Conservation (phyloP, 2,329 filamentous ascomycete species). For the Trichophyton benhamiae region DNA sequence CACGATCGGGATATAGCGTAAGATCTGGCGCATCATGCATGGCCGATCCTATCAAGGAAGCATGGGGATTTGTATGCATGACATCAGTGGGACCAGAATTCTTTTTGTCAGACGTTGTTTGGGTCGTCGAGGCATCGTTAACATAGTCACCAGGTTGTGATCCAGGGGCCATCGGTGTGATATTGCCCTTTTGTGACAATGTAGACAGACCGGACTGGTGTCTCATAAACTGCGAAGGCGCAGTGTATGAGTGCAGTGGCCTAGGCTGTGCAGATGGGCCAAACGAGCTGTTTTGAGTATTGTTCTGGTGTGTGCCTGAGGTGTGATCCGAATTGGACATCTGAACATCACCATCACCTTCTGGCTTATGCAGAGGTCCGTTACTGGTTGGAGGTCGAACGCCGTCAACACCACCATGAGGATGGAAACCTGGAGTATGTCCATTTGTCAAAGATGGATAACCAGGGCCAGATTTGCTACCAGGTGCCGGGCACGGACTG, state of each 20-base stretch:
- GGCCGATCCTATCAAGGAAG: slow-evolving; percentile 27
- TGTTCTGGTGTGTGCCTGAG: slow-evolving; percentile 34
- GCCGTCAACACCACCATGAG: slow-evolving; percentile 18
- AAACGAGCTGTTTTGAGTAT: slow-evolving; percentile 37
- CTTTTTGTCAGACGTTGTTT: slow-evolving; percentile 67
- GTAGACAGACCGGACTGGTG: slow-evolving; percentile 36
- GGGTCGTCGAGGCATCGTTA: slow-evolving; percentile 85
- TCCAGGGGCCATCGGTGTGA: slow-evolving; percentile 47
- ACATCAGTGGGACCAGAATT: slow-evolving; percentile 63
- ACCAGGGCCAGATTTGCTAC: slow-evolving; percentile 44
- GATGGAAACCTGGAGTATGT: slow-evolving; percentile 34
- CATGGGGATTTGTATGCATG: slow-evolving; percentile 56
- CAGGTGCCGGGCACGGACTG: slow-evolving; percentile 37
- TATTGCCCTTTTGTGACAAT: slow-evolving; percentile 39
- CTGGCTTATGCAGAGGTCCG: slow-evolving; percentile 28
- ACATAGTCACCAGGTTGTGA: slow-evolving; percentile 51
- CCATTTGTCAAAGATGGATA: slow-evolving; percentile 45
- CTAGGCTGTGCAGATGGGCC: slow-evolving; percentile 40
- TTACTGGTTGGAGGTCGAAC: slow-evolving; percentile 41
- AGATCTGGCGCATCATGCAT: slow-evolving; percentile 44
- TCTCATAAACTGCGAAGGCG: slow-evolving; percentile 34
- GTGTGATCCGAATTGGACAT: slow-evolving; percentile 46
- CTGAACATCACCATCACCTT: slow-evolving; percentile 42
- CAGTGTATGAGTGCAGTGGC: slow-evolving; percentile 35
- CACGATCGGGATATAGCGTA: slow-evolving; percentile 35